Base-by-base conservation (phyloP, 768 basidiomycete species). In the Coprinellus micaceus region DNA sequence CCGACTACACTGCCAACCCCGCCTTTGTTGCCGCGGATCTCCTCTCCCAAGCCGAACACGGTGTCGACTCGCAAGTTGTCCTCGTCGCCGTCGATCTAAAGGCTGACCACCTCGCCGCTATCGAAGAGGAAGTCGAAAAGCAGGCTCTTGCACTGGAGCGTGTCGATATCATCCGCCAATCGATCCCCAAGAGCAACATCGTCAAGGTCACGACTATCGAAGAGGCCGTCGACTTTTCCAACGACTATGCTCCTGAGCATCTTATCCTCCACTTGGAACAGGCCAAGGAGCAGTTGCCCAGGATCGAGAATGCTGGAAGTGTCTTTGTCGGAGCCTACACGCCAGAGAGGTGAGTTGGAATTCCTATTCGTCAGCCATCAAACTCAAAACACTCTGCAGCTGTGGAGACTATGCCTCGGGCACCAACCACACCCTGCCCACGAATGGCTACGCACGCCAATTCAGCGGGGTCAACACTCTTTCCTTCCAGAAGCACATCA, bases 321-420 rank as follows among this genome's bases (percentile, higher is more conserved):
- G 88, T 99, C 28, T 99, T 99, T 65, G 91, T 99, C 33, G 97
- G 97, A 2, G 82, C 91, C 4, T 98, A 84, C 69, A 90, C 95
- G 0, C 97, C 97, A 0, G 97, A 98, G 74, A 96, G 93, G 94
- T 94, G 66, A 52, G 73, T 62, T 22, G n/a, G 60, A 60, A 11
- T n/a, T 21, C 39, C 22, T 33, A 19, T 28, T 28, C 25, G 39
- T 44, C 36, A 36, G 33, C 52, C 46, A 58, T 53, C 45, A 58
- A 51, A 58, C n/a, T n/a, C 47, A 26, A 4, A 43, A 49, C 56
- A 36, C 46, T 24, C 15, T 3, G 36, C 63, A 98, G 96, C 63
- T 98, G 94, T 70, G 97, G 97, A 28, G 97, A 99, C 71, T 99
- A 98, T 64, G 96, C 96, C 5, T 98, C 96, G 0, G 97, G 97